These are phyloP conservation scores for Candida nonsorbophila DNA, from an alignment of 805 yeast genomes.

Conservation along the genomic window DNA sequence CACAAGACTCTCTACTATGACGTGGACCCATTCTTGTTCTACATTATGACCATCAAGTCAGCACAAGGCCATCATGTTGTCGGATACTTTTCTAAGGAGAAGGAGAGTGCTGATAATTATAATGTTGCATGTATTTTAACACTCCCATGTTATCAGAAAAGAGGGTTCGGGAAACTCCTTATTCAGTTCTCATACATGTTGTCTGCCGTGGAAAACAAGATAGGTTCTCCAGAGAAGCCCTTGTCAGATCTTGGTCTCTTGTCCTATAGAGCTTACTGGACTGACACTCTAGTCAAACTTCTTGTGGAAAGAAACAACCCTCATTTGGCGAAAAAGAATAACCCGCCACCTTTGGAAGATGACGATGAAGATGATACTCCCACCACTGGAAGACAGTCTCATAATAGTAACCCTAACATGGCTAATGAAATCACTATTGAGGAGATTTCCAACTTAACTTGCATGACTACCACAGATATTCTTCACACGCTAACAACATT, in stretches of 20 bases:
- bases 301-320: constrained; percentile 55
- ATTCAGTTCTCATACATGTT: constrained; percentile 93
- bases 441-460: constrained; percentile 76
- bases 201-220: constrained; percentile 80
- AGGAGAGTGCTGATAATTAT: constrained; percentile 91
- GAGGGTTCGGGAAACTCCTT: constrained; percentile 86
- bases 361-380: constrained; percentile 22
- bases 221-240: constrained; percentile 97
- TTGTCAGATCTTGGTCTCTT: constrained; percentile 89
- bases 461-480: constrained; percentile 96
- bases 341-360: constrained; percentile 28
- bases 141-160: constrained; percentile 92
- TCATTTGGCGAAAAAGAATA: constrained; percentile 30
- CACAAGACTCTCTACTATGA: constrained; percentile 96
- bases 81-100: constrained; percentile 95
- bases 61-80: constrained; percentile 92
- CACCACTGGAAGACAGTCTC: constrained; percentile 11
- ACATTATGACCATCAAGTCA: constrained; percentile 90
- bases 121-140: constrained; percentile 97
- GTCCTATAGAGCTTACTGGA: constrained; percentile 94
- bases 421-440: constrained; percentile 70
- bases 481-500: constrained; percentile 88
- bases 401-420: constrained; percentile 2
- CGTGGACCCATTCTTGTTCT: constrained; percentile 95
- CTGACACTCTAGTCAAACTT: constrained; percentile 76